Percentiles rank a stretch among this genome's conserved stretches.
Evolutionary conservation across 1,284 basidiomycete genomes (phyloP).

Genomic region (Trametes polyzona): DNA sequence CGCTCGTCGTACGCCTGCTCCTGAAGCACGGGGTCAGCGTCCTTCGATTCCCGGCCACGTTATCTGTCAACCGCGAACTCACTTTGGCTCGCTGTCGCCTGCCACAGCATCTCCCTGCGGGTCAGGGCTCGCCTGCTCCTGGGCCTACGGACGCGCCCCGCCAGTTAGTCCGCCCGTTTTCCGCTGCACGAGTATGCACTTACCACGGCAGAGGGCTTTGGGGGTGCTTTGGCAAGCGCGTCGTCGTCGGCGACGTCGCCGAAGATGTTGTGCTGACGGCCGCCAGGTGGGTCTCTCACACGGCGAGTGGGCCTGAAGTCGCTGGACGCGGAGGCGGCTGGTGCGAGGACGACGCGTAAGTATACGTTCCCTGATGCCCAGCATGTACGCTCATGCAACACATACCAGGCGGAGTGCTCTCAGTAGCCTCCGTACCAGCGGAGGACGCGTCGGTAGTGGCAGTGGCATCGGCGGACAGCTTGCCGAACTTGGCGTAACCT

Average conservation of each 20-base stretch:
- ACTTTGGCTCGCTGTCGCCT: background rate
- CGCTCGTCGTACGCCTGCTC: conserved; percentile 15
- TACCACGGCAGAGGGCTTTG: conserved; percentile 11
- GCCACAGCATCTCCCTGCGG: background rate
- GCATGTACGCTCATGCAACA: background rate
- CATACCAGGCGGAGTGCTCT: conserved; percentile 2
- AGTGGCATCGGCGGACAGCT: conserved; percentile 30
- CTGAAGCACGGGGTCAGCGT: background rate
- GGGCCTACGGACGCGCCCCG: too few relatives aligned
- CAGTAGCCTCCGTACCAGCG: background rate
- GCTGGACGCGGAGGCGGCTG: conserved; percentile 18
- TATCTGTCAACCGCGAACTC: background rate
- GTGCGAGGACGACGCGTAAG: too few relatives aligned
- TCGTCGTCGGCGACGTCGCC: conserved; percentile 45
- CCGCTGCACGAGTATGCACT: background rate
- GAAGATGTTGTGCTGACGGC: conserved; percentile 51
- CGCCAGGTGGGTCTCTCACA: conserved; percentile 54
- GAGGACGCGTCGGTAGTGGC: conserved; percentile 14
- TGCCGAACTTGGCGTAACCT: conserved; percentile 68
- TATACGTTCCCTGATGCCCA: background rate
- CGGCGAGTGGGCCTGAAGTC: conserved; percentile 55
- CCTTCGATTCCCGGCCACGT: background rate
- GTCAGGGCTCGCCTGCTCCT: background rate
- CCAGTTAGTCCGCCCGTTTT: background rate
- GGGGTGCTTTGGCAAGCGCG: conserved; percentile 43